Base-by-base conservation (phyloP, 257 asterid species). In the Solanum phureja region DNA sequence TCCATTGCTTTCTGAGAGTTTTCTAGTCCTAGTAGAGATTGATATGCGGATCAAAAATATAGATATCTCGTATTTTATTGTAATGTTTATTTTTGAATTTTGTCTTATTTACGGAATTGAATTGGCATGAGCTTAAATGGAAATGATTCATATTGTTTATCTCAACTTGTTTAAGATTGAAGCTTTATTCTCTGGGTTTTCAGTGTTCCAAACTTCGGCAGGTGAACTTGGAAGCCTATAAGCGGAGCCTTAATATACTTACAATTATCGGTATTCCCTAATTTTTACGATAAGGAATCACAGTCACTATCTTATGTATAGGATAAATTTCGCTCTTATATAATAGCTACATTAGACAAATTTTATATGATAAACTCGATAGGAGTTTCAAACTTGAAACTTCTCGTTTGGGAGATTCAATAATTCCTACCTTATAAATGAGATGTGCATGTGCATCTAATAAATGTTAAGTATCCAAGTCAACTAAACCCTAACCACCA, bases 371-470 rank as follows among this genome's bases (percentile, higher is more conserved):
- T 16, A 2, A 46, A 46, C 58, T 46, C 58, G 19, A 46, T 46
- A 5, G 56, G 10, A 56, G 7, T 18, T 18, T 56, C 23, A 21
- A 38, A 38, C 42, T 3, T 38, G 14, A 44, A 19, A 56, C 5
- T 19, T 8, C 2, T n/a, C 11, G 4, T 58, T 19, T 19, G 27
- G 12, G 24, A 58, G 66, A 58, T 58, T 3, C 66, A 58, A 58
- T 58, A 19, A 3, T 58, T 19, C 27, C 66, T 58, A 8, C 66
- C 9, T 58, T 38, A 58, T 21, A 58, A 37, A 24, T 37, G 31
- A 21, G n/a, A 37, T 76, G 31, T 72, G 92, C 66, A 37, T 38
- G 31, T 73, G 92, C 66, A 21, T 19, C 86, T 40, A 86, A 83
- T 86, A 87, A n/a, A n/a, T n/a, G n/a, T n/a, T n/a, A n/a, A n/a